Evolutionary conservation across 192 early-diverging fungal species (phyloP).

Genomic region (Dimargaris verticillata): DNA sequence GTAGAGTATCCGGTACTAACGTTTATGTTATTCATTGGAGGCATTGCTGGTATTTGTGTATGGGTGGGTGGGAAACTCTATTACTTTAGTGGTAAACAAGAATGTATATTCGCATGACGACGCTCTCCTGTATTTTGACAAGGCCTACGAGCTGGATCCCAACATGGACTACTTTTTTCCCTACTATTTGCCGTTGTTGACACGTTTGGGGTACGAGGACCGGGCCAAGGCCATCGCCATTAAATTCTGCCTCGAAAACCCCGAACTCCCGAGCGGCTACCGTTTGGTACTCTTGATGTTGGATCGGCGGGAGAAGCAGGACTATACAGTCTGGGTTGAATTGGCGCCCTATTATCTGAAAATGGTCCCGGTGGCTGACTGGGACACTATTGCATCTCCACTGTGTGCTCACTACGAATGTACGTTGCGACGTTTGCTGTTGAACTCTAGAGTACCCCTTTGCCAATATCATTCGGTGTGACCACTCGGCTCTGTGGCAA

Average conservation of each 20-base stretch:
- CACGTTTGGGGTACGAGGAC: background rate
- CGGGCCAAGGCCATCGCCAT: background rate
- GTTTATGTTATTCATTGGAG: no score
- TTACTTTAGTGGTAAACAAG: no score
- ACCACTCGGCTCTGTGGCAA: background rate
- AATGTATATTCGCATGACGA: no score
- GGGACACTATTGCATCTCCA: background rate
- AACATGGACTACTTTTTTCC: conserved; percentile 5
- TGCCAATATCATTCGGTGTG: background rate
- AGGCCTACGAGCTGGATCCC: background rate
- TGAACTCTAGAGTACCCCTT: background rate
- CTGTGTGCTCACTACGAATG: conserved; percentile 11
- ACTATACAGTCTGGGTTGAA: background rate
- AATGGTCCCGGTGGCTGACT: conserved; percentile 9
- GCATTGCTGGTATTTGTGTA: no score
- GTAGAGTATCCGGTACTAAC: no score
- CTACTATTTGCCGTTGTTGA: background rate
- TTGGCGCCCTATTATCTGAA: background rate
- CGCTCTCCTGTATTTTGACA: background rate
- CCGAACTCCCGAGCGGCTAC: background rate
- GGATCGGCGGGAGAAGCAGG: background rate
- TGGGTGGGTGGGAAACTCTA: no score
- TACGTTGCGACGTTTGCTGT: background rate
- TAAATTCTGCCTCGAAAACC: background rate
- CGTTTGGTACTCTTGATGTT: conserved; percentile 3